These are phyloP conservation scores for Ambrosiella xylebori DNA, from an alignment of 2,329 filamentous ascomycete species.

Conservation along the genomic window DNA sequence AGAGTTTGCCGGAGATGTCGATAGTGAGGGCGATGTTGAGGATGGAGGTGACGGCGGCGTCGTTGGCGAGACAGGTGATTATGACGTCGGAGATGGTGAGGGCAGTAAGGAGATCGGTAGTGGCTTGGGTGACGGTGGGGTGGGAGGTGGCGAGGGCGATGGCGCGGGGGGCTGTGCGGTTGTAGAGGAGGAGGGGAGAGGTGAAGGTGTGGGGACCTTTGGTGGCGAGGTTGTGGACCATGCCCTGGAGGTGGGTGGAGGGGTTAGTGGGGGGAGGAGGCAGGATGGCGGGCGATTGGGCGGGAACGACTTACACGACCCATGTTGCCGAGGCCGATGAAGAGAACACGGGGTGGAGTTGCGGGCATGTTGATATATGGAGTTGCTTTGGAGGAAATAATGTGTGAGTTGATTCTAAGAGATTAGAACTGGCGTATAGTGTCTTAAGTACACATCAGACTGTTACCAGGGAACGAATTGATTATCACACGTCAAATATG, in stretches of 20 bases:
- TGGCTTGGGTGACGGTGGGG: slow-evolving; percentile 46
- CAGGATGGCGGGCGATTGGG: background rate
- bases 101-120: slow-evolving; percentile 45
- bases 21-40: slow-evolving; percentile 37
- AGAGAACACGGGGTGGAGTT: slow-evolving; percentile 26
- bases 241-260: slow-evolving; percentile 36
- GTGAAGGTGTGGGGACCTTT: slow-evolving; percentile 47
- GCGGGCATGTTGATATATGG: slow-evolving; percentile 17
- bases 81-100: slow-evolving; percentile 57
- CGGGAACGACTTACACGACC: slow-evolving; percentile 41
- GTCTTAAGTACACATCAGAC: no score
- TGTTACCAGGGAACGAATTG: no score
- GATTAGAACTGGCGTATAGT: background rate
- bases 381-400: background rate
- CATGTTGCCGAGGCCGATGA: slow-evolving; percentile 80
- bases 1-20: slow-evolving; percentile 51
- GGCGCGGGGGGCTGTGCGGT: slow-evolving; percentile 54
- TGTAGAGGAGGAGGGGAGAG: slow-evolving; percentile 60
- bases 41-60: slow-evolving; percentile 50
- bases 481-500: no score
- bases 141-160: slow-evolving; percentile 45
- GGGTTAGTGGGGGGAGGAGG: slow-evolving; percentile 2
- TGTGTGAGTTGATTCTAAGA: background rate
- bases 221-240: slow-evolving; percentile 66
- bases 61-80: slow-evolving; percentile 67